These are phyloP conservation scores for Lasiosphaeria ovina DNA, from an alignment of 495 filamentous ascomycete species.

Conservation along the genomic window DNA sequence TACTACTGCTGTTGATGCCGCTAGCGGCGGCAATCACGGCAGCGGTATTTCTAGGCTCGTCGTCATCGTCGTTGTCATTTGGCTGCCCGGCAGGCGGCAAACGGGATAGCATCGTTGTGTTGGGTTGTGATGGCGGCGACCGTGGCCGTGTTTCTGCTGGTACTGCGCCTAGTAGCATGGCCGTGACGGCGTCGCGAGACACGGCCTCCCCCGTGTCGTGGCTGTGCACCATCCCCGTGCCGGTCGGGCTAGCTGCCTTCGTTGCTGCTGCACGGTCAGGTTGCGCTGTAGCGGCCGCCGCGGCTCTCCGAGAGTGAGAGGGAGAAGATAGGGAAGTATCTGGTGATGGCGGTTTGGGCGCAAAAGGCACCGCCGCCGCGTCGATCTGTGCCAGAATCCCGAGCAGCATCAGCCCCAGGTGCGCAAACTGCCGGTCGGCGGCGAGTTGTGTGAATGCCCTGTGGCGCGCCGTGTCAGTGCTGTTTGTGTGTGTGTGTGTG, in stretches of 20 bases:
- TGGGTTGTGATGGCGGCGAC: not conserved
- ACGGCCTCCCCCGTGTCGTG: too few species aligned
- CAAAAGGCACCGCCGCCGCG: slow-evolving; percentile 37
- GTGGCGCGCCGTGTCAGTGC: not conserved
- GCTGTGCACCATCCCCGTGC: too few species aligned
- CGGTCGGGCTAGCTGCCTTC: too few species aligned
- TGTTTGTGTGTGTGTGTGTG: not conserved
- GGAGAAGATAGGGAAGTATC: not conserved
- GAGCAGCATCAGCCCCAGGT: slow-evolving; percentile 75
- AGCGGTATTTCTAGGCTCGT: not conserved
- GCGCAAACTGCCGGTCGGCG: slow-evolving; percentile 70
- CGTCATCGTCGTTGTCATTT: not conserved
- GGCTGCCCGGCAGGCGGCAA: not conserved
- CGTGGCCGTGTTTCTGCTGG: not conserved
- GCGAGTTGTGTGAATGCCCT: slow-evolving; percentile 68
- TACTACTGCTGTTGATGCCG: too few species aligned
- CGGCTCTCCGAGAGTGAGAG: not conserved
- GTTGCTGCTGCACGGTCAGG: too few species aligned
- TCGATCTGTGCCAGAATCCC: slow-evolving; percentile 61
- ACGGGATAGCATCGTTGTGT: too few species aligned
- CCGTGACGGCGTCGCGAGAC: not conserved
- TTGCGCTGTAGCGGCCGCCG: not conserved
- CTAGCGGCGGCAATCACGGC: too few species aligned
- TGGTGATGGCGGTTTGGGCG: slow-evolving; percentile 6
- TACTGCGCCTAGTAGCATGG: slow-evolving; percentile 10